Percentiles rank a stretch among this genome's conserved stretches.
phyloP scores from a whole-genome alignment of 352 stramenopile genomes.

The Phytopythium montanum region DNA sequence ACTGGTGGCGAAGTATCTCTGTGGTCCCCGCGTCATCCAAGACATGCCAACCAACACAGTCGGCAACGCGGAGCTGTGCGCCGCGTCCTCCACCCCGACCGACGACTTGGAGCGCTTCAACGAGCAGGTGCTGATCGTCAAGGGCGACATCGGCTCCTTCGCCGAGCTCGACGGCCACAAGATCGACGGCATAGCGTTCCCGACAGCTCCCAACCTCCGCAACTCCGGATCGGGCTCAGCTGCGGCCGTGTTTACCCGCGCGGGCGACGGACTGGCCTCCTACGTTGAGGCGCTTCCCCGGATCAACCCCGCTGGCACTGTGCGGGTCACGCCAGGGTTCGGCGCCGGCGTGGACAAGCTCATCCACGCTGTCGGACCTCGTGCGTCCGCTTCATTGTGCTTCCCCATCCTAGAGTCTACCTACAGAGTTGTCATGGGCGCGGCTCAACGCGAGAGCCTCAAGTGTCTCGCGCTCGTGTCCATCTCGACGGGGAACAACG shows the following conservation, averaged over 20 bases:
- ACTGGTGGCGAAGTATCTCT: background rate
- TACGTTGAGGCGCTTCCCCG: constrained; percentile 13
- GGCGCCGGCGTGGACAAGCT: constrained; percentile 45
- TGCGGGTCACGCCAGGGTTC: constrained; percentile 43
- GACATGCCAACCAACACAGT: background rate
- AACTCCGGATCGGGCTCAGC: constrained; percentile 42
- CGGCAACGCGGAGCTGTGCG: too few relatives aligned
- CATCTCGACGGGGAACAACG: constrained; percentile 66
- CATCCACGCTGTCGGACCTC: constrained; percentile 55
- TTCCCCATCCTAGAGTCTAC: constrained; percentile 21
- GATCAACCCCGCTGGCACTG: constrained; percentile 25
- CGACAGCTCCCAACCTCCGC: constrained; percentile 31
- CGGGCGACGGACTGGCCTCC: constrained; percentile 11
- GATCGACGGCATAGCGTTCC: constrained; percentile 47
- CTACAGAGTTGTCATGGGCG: constrained; percentile 32
- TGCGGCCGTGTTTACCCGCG: constrained; percentile 38
- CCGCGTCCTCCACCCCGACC: background rate
- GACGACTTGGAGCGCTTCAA: background rate
- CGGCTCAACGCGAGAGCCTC: constrained; percentile 32
- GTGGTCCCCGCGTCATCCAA: too few relatives aligned
- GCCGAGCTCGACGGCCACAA: constrained; percentile 21
- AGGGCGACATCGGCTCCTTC: constrained; percentile 31
- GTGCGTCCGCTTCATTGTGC: constrained; percentile 16
- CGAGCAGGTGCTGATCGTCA: background rate
- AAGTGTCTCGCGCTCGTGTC: constrained; percentile 53